Conservation (phyloP, 805 yeast genomes). For the Metschnikowia matae region DNA sequence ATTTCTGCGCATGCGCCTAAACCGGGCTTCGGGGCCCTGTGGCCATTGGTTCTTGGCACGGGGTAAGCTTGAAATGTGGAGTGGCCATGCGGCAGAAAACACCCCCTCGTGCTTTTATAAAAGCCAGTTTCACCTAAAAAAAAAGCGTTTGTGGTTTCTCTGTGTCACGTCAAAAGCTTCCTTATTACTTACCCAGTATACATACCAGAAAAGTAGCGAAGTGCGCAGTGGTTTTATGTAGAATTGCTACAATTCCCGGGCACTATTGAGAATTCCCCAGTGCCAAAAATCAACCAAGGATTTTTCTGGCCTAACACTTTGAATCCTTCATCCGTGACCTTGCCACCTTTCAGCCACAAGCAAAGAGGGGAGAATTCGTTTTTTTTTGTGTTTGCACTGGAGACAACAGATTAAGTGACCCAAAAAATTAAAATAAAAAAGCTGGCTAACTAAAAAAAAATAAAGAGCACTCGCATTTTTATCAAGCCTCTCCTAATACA, state of each 20-base stretch:
- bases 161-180: background rate
- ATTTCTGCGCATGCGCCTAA: conserved; percentile 1
- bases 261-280: background rate
- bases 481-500: background rate
- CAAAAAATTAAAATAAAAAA: background rate
- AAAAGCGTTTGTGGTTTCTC: background rate
- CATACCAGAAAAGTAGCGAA: background rate
- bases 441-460: conserved; percentile 3
- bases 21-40: background rate
- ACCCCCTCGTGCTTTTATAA: background rate
- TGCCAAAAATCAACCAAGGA: background rate
- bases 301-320: background rate
- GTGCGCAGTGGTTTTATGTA: background rate
- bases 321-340: background rate
- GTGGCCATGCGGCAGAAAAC: too few relatives aligned
- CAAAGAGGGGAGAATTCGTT: background rate
- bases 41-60: background rate
- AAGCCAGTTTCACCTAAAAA: background rate
- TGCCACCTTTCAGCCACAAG: background rate
- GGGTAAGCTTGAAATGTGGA: background rate
- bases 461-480: conserved; percentile 3
- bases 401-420: background rate
- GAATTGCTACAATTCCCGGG: conserved; percentile 1
- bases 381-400: background rate
- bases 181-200: background rate